Conservation (phyloP, 805 yeast species). For the Ascoidea tarda region DNA sequence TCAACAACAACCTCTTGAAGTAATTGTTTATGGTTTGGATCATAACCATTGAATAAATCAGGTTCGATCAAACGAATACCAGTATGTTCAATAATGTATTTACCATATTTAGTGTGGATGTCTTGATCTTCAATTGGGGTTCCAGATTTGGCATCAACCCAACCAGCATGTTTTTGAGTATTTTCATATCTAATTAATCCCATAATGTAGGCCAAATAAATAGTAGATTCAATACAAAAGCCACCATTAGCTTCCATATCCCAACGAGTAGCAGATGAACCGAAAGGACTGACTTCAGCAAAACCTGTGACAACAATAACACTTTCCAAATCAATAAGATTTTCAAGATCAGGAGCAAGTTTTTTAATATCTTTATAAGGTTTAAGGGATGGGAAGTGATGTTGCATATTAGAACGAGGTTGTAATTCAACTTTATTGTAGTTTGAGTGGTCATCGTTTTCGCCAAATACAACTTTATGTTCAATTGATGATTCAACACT, state of each 20-base stretch:
- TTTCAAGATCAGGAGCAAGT: conserved; percentile 58
- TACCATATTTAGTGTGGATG: conserved; percentile 84
- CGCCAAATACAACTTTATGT: conserved; percentile 26
- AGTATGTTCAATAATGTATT: conserved; percentile 75
- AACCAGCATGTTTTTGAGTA: conserved; percentile 62
- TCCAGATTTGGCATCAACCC: conserved; percentile 92
- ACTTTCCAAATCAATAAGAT: conserved; percentile 81
- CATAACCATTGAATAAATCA: conserved; percentile 84
- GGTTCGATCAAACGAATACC: conserved; percentile 98
- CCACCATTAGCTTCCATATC: conserved; percentile 96
- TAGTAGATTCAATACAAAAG: conserved; percentile 93
- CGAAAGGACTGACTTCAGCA: conserved; percentile 99
- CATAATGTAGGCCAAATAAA: conserved; percentile 99
- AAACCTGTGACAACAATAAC: conserved; percentile 96
- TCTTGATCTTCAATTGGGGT: conserved; percentile 92
- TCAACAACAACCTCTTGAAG: conserved; percentile 94
- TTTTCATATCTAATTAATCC: conserved; percentile 73
- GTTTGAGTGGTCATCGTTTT: conserved; percentile 2
- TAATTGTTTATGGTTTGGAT: conserved; percentile 85
- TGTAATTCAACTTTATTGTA: conserved; percentile 36
- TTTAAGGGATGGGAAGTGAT: conserved; percentile 84
- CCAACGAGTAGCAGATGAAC: conserved; percentile 98
- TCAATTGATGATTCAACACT: conserved; percentile 88
- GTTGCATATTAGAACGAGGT: conserved; percentile 92
- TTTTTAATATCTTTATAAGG: conserved; percentile 59